phyloP scores from a whole-genome alignment of 352 stramenopile species.

The Phytophthora hibernalis region DNA sequence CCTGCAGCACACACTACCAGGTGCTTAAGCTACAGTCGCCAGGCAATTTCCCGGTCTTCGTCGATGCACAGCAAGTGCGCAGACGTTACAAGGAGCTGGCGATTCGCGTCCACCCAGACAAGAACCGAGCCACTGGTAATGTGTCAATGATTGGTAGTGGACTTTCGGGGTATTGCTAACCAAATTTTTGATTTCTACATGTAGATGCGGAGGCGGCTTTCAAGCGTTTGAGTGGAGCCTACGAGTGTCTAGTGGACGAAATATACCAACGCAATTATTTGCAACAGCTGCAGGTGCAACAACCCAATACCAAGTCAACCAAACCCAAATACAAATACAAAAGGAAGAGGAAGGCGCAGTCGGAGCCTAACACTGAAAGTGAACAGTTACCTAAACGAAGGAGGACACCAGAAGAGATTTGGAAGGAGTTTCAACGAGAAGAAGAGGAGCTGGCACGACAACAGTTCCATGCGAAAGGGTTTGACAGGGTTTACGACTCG shows the following conservation, averaged over 20 bases:
- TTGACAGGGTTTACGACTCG: conserved; percentile 61
- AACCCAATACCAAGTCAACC: conserved; percentile 4
- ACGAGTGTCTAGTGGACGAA: conserved; percentile 75
- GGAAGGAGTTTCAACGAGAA: conserved; percentile 69
- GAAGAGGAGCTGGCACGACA: conserved; percentile 67
- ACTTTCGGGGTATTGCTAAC: background rate
- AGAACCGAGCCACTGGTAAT: conserved; percentile 53
- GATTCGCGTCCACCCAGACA: conserved; percentile 67
- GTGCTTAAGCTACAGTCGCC: conserved; percentile 44
- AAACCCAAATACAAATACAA: conserved; percentile 29
- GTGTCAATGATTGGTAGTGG: background rate
- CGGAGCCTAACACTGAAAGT: background rate
- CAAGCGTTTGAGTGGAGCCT: conserved; percentile 78
- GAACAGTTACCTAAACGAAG: conserved; percentile 20
- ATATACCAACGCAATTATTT: conserved; percentile 62
- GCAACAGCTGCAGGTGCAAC: conserved; percentile 26
- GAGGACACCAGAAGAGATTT: conserved; percentile 74
- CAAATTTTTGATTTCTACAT: conserved; percentile 35
- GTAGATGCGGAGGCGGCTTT: conserved; percentile 81
- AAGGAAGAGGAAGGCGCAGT: conserved; percentile 22
- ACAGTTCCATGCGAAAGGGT: conserved; percentile 70
- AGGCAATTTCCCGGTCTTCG: conserved; percentile 15
- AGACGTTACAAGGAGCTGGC: conserved; percentile 61
- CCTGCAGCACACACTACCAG: conserved; percentile 49
- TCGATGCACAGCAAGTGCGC: conserved; percentile 40